These are phyloP conservation scores for Salix caprea DNA, from an alignment of 345 rosid genomes.

Conservation along the genomic window DNA sequence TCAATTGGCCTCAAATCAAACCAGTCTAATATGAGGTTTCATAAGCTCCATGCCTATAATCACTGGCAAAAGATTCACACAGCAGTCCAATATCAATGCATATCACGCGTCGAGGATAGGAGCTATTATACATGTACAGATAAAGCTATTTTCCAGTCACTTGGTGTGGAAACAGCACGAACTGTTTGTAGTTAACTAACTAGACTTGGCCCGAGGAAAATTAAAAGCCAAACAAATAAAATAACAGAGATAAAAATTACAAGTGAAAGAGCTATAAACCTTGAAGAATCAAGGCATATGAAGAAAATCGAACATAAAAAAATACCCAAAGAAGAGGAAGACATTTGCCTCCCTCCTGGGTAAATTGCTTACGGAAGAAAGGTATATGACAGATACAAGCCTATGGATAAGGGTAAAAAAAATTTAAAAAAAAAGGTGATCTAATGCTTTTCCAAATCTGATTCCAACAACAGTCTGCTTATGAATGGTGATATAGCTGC, in stretches of 20 bases:
- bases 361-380: slow-evolving; percentile 14
- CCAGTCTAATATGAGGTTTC: too few relatives aligned
- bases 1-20: too few relatives aligned
- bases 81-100: neutral
- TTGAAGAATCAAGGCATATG: slow-evolving; percentile 16
- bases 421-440: slow-evolving; percentile 8
- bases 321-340: slow-evolving; percentile 33
- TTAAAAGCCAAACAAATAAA: neutral
- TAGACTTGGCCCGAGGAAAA: neutral
- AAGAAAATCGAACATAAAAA: slow-evolving; percentile 26
- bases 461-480: slow-evolving; percentile 47
- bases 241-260: slow-evolving; percentile 1
- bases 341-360: slow-evolving; percentile 23
- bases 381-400: slow-evolving; percentile 17
- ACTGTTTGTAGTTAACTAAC: slow-evolving; percentile 1
- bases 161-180: neutral
- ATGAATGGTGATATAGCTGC: slow-evolving; percentile 83
- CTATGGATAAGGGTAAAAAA: slow-evolving; percentile 15
- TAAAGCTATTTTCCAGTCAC: too few relatives aligned
- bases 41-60: too few relatives aligned
- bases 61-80: neutral
- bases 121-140: too few relatives aligned
- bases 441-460: slow-evolving; percentile 52
- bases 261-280: slow-evolving; percentile 28
- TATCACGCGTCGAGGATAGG: neutral